Base-by-base conservation (phyloP, 2,329 filamentous ascomycete species). In the Colletotrichum echinochloae region DNA sequence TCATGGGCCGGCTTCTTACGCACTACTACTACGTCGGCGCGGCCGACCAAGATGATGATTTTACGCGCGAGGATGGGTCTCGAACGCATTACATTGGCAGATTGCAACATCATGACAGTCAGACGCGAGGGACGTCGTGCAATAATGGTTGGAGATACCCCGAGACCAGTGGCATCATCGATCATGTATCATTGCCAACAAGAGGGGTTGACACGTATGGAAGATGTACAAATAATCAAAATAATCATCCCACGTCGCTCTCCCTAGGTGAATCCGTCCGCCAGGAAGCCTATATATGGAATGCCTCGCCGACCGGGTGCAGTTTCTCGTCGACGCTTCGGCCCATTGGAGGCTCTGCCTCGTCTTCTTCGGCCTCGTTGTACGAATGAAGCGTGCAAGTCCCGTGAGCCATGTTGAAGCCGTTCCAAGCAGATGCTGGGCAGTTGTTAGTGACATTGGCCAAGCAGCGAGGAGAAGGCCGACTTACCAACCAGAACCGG, bases 391-490 rank as follows among this genome's bases (percentile, higher is more conserved):
- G 79, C 0, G 92, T 92, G 73, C 92, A 94, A 1, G 93, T 95
- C 16, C 93, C 93, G 20, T 88, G 85, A 0, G 89, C 87, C 79
- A 92, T 90, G 57, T 90, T 91, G 81, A 90, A 92, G 28, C 93
- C 93, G 74, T 95, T 95, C 91, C 93, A 94, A 0, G 91, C 90
- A 11, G 94, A 96, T 48, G 94, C 94, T 93, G 55, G 3, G 12
- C 14, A 37, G 72, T 51, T 51, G 68, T 48, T 20, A 41, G 39
- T 11, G 9, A n/a, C 12, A 37, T 1, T 44, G 16, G 37, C 33
- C 33, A 52, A 54, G 30, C 6, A 1, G 59, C n/a, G 41, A 23
- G 52, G 8, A 23, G 48, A 51, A 7, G 65, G 49, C 33, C 52
- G 44, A 83, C 85, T 81, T 78, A 88, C 87, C 87, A 76, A 87